Conservation (phyloP, 371 early-diverging fungal species). For the Entomophthora muscae region DNA sequence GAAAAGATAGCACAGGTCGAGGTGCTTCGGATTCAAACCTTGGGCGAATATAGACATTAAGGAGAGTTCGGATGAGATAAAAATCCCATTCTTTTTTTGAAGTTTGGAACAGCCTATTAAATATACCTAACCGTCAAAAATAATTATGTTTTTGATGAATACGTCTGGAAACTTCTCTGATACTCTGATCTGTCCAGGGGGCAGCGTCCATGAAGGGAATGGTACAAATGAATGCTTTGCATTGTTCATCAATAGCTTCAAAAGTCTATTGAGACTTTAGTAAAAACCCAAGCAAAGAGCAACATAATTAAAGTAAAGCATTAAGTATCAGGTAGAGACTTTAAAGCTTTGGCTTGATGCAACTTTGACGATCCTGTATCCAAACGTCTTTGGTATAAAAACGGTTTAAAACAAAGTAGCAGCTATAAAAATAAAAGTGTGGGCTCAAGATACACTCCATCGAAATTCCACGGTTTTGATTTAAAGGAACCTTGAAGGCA, state of each 20-base stretch:
- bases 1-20: neutral
- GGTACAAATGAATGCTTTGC: neutral
- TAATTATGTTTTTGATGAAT: neutral
- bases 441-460: no score
- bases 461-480: no score
- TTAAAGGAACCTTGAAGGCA: no score
- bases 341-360: neutral
- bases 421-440: no score
- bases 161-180: neutral
- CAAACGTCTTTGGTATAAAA: no score
- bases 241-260: neutral
- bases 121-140: neutral
- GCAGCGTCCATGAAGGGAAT: neutral
- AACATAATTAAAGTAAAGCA: neutral
- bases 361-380: neutral
- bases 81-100: neutral
- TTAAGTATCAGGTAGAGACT: neutral
- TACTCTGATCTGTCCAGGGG: neutral
- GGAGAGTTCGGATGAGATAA: neutral
- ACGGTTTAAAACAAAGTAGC: no score
- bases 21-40: neutral
- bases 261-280: neutral
- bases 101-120: neutral
- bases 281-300: neutral
- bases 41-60: neutral